A percentile compares a stretch with the other conserved stretches of the same genome.
Evolutionary conservation across 108 stramenopile species (phyloP).

Genomic region (Aureococcus anophagefferens): DNA sequence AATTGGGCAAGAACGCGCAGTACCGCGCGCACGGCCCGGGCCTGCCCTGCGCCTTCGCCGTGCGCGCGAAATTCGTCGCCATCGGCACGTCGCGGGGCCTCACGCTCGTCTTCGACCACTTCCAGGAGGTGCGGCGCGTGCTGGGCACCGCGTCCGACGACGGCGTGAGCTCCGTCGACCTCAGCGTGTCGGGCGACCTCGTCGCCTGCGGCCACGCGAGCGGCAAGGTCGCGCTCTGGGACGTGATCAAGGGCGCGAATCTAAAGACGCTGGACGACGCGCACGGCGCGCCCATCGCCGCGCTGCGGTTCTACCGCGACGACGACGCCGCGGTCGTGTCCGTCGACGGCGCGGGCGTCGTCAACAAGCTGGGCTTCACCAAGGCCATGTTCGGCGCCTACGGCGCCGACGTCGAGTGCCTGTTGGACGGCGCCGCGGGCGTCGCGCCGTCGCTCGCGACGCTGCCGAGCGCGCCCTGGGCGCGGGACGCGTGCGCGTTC

Average conservation of each 20-base stretch:
- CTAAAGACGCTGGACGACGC: conserved; percentile 39
- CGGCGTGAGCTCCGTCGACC: conserved; percentile 64
- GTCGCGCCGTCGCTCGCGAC: conserved; percentile 60
- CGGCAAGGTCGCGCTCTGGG: conserved; percentile 68
- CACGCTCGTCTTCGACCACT: conserved; percentile 70
- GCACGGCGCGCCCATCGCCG: conserved; percentile 52
- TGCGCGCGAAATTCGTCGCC: conserved; percentile 72
- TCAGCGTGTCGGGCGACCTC: conserved; percentile 53
- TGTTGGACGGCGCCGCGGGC: conserved; percentile 76
- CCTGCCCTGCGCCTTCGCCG: conserved; percentile 61
- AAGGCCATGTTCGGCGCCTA: conserved; percentile 62
- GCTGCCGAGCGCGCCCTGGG: not conserved
- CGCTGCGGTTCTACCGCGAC: conserved; percentile 41
- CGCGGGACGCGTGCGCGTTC: too few species aligned
- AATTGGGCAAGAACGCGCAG: conserved; percentile 18
- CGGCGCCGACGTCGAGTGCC: conserved; percentile 66
- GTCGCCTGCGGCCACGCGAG: conserved; percentile 59
- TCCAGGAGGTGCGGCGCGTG: conserved; percentile 63
- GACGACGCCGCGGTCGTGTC: conserved; percentile 48
- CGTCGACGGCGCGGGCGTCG: conserved; percentile 71
- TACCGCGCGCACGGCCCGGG: conserved; percentile 31
- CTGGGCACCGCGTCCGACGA: conserved; percentile 37
- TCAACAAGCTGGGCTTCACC: conserved; percentile 65
- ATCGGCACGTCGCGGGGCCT: conserved; percentile 65
- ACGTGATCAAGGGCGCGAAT: conserved; percentile 53